These are phyloP conservation scores for Coemansia sp. DNA, from an alignment of 192 early-diverging fungal species.

Conservation along the genomic window DNA sequence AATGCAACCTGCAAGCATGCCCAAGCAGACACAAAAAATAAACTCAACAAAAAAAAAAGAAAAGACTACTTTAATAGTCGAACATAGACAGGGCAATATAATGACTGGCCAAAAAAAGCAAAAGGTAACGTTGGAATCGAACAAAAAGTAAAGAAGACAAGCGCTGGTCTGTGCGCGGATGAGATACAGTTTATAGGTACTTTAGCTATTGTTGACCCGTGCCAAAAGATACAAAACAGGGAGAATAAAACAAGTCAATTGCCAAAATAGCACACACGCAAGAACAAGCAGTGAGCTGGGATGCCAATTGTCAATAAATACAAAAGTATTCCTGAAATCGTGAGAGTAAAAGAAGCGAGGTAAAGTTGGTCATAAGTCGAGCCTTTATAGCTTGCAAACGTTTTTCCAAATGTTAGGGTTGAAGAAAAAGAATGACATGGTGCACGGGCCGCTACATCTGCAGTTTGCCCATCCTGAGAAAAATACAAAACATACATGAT, in stretches of 20 bases:
- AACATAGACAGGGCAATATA: background rate
- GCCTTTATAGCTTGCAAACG: background rate
- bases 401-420: no score
- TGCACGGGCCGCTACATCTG: no score
- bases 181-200: no score
- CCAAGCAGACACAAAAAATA: background rate
- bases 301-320: background rate
- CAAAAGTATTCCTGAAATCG: background rate
- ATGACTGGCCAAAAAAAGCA: no score
- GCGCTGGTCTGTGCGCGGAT: no score
- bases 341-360: background rate
- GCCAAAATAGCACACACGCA: background rate
- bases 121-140: no score
- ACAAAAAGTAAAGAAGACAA: no score
- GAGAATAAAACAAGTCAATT: background rate
- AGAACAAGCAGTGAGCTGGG: background rate
- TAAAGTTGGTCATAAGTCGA: background rate
- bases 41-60: constrained; percentile 17
- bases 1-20: background rate
- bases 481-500: background rate
- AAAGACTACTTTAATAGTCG: constrained; percentile 11
- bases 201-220: no score
- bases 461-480: background rate
- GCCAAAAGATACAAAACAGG: background rate
- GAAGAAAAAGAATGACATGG: no score